phyloP scores from a whole-genome alignment of 2,329 filamentous ascomycete genomes.

The Trichoderma polysporum region DNA sequence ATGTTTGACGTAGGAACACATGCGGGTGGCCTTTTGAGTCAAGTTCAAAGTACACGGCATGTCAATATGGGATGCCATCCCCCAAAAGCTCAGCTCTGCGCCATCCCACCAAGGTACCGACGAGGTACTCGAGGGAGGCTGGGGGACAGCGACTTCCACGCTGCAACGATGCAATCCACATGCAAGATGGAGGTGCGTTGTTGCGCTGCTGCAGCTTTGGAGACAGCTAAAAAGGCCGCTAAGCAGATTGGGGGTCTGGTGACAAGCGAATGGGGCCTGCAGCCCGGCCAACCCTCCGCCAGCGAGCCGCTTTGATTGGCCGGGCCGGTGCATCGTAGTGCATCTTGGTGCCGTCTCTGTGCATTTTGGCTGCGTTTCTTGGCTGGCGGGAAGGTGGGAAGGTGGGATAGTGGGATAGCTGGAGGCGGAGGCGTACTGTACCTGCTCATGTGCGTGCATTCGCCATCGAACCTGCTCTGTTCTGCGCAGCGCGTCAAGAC shows the following conservation, averaged over 20 bases:
- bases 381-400: neutral
- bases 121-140: neutral
- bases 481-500: neutral
- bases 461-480: neutral
- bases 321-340: neutral
- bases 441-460: slow-evolving; percentile 11
- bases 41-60: neutral
- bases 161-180: neutral
- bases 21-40: neutral
- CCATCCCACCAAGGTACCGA: neutral
- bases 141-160: neutral
- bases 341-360: neutral
- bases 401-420: neutral
- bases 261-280: slow-evolving; percentile 18
- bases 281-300: slow-evolving; percentile 11
- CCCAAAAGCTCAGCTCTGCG: neutral
- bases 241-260: slow-evolving; percentile 14
- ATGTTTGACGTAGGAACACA: neutral
- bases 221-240: neutral
- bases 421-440: neutral
- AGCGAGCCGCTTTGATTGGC: slow-evolving; percentile 8
- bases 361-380: neutral
- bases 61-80: neutral
- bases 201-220: neutral
- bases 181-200: slow-evolving; percentile 3